These are phyloP conservation scores for Tetraselmis striata DNA, from an alignment of 139 green algal species.

Conservation along the genomic window DNA sequence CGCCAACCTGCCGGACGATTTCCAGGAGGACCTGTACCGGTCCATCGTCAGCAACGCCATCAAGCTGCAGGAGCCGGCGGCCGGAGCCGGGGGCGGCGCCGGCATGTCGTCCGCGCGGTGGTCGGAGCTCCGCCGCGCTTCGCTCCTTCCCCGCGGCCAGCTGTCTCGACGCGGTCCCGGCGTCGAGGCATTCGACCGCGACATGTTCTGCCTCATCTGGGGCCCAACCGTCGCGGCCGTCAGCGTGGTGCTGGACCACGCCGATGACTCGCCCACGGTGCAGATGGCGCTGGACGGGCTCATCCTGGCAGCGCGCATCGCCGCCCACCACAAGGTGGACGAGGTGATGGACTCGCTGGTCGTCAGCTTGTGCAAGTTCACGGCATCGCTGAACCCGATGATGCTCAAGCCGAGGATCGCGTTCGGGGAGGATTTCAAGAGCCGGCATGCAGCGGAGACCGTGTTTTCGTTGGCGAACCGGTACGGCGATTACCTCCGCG, in stretches of 20 bases:
- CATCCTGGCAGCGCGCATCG: conserved; percentile 43
- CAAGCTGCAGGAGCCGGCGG: too few relatives aligned
- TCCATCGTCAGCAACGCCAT: conserved; percentile 60
- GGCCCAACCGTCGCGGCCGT: conserved; percentile 82
- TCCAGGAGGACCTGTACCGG: conserved; percentile 54
- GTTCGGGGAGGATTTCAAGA: conserved; percentile 67
- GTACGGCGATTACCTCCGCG: conserved; percentile 76
- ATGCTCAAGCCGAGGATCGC: conserved; percentile 39
- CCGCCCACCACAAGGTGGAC: conserved; percentile 38
- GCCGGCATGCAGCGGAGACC: conserved; percentile 57
- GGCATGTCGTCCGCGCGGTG: conserved; percentile 54
- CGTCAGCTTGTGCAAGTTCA: conserved; percentile 68
- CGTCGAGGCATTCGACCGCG: conserved; percentile 58
- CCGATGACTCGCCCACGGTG: conserved; percentile 43
- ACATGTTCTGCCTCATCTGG: conserved; percentile 90
- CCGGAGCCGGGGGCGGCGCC: not conserved
- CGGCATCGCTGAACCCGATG: conserved; percentile 40
- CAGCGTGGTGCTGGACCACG: conserved; percentile 80
- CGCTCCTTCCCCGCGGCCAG: conserved; percentile 25
- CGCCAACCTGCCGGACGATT: conserved; percentile 59
- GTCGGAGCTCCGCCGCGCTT: conserved; percentile 38
- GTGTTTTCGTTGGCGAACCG: conserved; percentile 72
- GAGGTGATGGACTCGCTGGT: conserved; percentile 66
- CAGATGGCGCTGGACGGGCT: conserved; percentile 46
- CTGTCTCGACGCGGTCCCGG: too few relatives aligned